Evolutionary conservation across 2,329 filamentous ascomycete genomes (phyloP), one percentile per base, ranked within the genome.

Genomic region (Torrubiellomyces zombiae): DNA sequence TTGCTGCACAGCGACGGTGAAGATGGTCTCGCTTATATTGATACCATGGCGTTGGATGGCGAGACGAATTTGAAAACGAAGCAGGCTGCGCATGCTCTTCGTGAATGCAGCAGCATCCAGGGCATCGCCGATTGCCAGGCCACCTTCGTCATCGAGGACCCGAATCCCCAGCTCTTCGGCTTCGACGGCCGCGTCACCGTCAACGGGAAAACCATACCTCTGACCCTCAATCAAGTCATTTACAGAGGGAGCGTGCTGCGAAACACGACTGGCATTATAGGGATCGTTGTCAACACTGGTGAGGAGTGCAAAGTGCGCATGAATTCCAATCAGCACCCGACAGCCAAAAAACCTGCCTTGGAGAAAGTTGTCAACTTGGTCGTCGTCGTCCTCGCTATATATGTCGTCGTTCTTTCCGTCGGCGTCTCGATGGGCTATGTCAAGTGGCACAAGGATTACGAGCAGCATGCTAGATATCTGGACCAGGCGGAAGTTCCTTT

Each of bases 281-380:
- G 82, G 2, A 33, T 93, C 40, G 78, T 92, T 16, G 74, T 93
- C 36, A 93, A 94, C 50, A 83, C 78, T 0, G 80, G 80, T 17
- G 80, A 91, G 45, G 82, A 92, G 47, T 91, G 79, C 53, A 91
- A 89, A 47, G 85, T 91, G 30, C 76, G 82, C 23, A 83, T 89
- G 77, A 92, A 92, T 42, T 76, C 82, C 24, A 91, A 82, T 48
- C 82, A 85, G 43, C 82, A 86, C 35, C 81, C 81, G 7, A 70
- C 74, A 16, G 81, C 82, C 28, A 92, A 92, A 48, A 77, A 76
- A 18, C 82, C 82, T 0, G 66, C 74, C 2, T 59, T 92, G 7
- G 82, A 92, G 41, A 55, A 54, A 3, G 64, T 79, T 16, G 76
- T 82, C 32, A 92, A 91, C 47, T 70, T 67, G 29, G 77, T 92